These are phyloP conservation scores for Eremothecium coryli DNA, from an alignment of 1,139 yeast species.

Conservation along the genomic window DNA sequence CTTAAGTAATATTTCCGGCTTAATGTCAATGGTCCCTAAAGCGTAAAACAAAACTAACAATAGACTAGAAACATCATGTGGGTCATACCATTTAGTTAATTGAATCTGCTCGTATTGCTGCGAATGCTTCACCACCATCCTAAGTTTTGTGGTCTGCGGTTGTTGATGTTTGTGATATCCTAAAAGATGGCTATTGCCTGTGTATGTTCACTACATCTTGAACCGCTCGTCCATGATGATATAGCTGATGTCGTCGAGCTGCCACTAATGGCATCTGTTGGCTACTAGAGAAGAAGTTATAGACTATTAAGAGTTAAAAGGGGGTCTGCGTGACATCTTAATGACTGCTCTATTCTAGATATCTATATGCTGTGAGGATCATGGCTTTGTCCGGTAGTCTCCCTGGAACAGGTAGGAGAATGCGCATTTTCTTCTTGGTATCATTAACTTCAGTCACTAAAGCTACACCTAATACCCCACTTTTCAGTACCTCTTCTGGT, in stretches of 20 bases:
- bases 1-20: slow-evolving; percentile 5
- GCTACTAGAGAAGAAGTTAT: too few species aligned
- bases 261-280: too few species aligned
- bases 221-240: too few species aligned
- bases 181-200: too few species aligned
- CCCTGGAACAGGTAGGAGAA: slow-evolving; percentile 83
- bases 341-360: slow-evolving; percentile 62
- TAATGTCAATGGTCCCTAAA: slow-evolving; percentile 5
- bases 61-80: slow-evolving; percentile 25
- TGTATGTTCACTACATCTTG: too few species aligned
- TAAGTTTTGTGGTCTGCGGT: slow-evolving; percentile 2
- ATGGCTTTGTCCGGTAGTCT: slow-evolving; percentile 64
- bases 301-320: too few species aligned
- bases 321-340: too few species aligned
- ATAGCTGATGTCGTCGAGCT: too few species aligned
- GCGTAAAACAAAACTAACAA: slow-evolving; percentile 8
- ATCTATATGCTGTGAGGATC: slow-evolving; percentile 59
- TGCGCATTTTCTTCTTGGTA: slow-evolving; percentile 55
- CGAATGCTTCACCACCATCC: not conserved
- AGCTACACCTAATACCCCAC: slow-evolving; percentile 61
- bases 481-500: slow-evolving; percentile 41
- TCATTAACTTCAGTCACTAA: slow-evolving; percentile 54
- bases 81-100: slow-evolving; percentile 16
- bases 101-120: slow-evolving; percentile 5
- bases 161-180: not conserved